Evolutionary conservation across 139 green algal genomes (phyloP).

Genomic region (Medakamo hakoo): DNA sequence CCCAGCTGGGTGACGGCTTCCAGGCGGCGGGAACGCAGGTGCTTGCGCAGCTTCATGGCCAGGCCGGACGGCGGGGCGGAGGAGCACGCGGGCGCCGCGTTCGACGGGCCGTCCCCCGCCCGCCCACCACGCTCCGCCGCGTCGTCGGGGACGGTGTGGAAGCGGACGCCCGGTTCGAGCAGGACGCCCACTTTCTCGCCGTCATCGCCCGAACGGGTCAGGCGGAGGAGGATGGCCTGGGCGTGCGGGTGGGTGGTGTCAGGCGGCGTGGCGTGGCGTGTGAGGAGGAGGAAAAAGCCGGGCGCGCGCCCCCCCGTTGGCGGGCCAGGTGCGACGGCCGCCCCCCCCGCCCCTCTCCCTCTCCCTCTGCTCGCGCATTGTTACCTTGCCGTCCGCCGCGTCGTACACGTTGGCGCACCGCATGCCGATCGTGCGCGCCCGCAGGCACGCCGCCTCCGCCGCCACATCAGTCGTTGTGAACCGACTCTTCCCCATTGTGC

Average conservation of each 20-base stretch:
- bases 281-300: not conserved
- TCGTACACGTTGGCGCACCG: slow-evolving; percentile 85
- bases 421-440: slow-evolving; percentile 57
- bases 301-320: not conserved
- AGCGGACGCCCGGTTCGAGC: slow-evolving; percentile 70
- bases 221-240: slow-evolving; percentile 53
- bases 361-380: not conserved
- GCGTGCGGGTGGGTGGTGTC: not conserved
- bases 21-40: slow-evolving; percentile 74
- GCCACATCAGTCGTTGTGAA: slow-evolving; percentile 78
- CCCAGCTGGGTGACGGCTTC: slow-evolving; percentile 81
- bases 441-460: slow-evolving; percentile 71
- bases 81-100: too few species aligned
- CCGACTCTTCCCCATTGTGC: slow-evolving; percentile 66
- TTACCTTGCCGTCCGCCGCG: slow-evolving; percentile 31
- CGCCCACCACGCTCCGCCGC: too few species aligned
- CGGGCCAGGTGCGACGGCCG: not conserved
- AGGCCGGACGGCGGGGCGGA: slow-evolving; percentile 80
- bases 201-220: slow-evolving; percentile 70
- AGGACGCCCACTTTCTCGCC: slow-evolving; percentile 84
- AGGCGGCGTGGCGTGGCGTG: not conserved
- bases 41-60: slow-evolving; percentile 91
- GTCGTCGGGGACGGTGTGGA: slow-evolving; percentile 64
- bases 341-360: slow-evolving; percentile 3
- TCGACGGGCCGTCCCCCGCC: too few species aligned